phyloP scores from a whole-genome alignment of 1,284 basidiomycete species.

The Gymnopus androsaceus region DNA sequence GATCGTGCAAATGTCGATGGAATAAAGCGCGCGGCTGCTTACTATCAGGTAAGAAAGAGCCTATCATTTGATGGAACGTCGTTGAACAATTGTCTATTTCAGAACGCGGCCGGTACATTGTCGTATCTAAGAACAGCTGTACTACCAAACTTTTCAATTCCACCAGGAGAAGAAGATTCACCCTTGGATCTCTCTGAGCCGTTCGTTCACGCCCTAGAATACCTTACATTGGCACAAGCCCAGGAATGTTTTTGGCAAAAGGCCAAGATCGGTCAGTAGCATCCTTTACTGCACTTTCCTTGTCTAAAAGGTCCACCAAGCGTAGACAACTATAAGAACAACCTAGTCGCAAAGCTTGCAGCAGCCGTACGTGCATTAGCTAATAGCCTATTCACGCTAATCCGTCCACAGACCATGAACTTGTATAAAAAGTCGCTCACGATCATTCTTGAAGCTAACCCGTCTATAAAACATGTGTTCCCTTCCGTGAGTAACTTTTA shows the following conservation, averaged over 20 bases:
- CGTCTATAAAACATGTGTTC: constrained; percentile 48
- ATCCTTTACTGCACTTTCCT: neutral
- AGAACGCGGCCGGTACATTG: constrained; percentile 81
- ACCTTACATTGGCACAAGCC: constrained; percentile 89
- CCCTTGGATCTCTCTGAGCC: constrained; percentile 67
- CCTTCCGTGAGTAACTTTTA: constrained; percentile 48
- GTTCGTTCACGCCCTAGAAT: constrained; percentile 68
- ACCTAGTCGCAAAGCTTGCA: constrained; percentile 84
- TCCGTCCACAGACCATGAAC: constrained; percentile 53
- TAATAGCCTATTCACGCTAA: neutral
- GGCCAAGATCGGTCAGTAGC: constrained; percentile 73
- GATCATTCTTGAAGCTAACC: constrained; percentile 52
- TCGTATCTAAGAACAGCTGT: constrained; percentile 62
- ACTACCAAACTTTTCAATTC: constrained; percentile 55
- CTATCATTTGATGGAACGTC: neutral
- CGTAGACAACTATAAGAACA: constrained; percentile 80
- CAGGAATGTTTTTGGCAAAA: constrained; percentile 98
- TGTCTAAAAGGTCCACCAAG: neutral
- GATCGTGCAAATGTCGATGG: constrained; percentile 76
- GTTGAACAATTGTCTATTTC: constrained; percentile 18
- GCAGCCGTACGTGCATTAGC: constrained; percentile 49
- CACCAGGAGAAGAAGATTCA: constrained; percentile 53
- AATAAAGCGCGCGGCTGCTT: constrained; percentile 71
- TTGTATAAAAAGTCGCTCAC: constrained; percentile 64
- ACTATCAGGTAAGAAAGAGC: constrained; percentile 65